Percentiles rank a stretch among this genome's conserved stretches.
These are phyloP conservation scores for Sugiyamaella floridensis DNA, from an alignment of 805 yeast species.

Conservation along the genomic window DNA sequence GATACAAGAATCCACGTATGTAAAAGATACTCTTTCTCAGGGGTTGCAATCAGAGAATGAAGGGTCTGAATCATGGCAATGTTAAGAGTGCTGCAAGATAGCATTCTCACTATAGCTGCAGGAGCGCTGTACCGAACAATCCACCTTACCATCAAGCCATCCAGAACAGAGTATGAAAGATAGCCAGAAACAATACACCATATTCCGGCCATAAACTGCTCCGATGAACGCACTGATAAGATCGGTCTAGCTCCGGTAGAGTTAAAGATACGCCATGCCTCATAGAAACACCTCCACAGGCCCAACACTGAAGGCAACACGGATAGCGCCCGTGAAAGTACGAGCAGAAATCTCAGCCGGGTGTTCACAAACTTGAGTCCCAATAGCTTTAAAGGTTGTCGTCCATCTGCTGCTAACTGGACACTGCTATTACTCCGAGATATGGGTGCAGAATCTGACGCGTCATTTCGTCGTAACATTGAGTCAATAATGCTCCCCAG, in stretches of 20 bases:
- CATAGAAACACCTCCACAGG: constrained; percentile 29
- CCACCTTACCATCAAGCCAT: constrained; percentile 86
- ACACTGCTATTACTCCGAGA: constrained; percentile 13
- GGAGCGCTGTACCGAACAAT: constrained; percentile 81
- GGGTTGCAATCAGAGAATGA: constrained; percentile 54
- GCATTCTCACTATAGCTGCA: constrained; percentile 82
- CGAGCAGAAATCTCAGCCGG: constrained; percentile 66
- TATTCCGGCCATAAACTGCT: constrained; percentile 72
- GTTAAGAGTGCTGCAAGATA: constrained; percentile 71
- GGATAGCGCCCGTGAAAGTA: constrained; percentile 68
- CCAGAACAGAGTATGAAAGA: constrained; percentile 73
- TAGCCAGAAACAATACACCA: constrained; percentile 92
- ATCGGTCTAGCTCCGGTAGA: constrained; percentile 31
- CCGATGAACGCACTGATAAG: constrained; percentile 64
- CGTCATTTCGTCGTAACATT: not conserved
- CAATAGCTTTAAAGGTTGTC: constrained; percentile 42
- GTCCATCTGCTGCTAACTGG: constrained; percentile 9
- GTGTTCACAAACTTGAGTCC: constrained; percentile 70
- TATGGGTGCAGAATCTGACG: constrained; percentile 2
- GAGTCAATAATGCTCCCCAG: not conserved
- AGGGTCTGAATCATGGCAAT: constrained; percentile 64
- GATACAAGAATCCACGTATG: constrained; percentile 92
- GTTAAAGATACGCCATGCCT: constrained; percentile 27
- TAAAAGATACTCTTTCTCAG: constrained; percentile 62
- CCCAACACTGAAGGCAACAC: constrained; percentile 60